A percentile compares a stretch with the other conserved stretches of the same genome.
Conservation (phyloP, 192 early-diverging fungal species). For the Backusella westeae region DNA sequence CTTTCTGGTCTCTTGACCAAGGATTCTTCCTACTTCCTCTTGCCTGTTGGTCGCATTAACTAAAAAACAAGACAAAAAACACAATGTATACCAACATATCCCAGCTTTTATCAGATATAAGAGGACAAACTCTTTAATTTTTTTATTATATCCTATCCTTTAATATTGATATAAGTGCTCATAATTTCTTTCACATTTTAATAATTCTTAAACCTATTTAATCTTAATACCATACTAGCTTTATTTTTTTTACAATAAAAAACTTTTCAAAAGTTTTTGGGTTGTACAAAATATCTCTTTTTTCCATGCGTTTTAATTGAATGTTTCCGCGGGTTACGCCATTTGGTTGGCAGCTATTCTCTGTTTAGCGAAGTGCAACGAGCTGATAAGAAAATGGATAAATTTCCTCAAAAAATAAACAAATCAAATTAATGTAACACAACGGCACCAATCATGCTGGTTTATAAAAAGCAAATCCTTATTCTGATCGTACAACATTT, state of each 20-base stretch:
- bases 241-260: constrained; percentile 3
- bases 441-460: background rate
- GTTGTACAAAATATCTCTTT: background rate
- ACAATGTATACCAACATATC: background rate
- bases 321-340: background rate
- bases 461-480: background rate
- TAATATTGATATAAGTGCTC: background rate
- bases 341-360: background rate
- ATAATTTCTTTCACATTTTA: background rate
- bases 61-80: background rate
- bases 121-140: background rate
- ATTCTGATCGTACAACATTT: background rate
- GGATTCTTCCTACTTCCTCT: constrained; percentile 51
- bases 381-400: background rate
- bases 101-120: background rate
- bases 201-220: background rate
- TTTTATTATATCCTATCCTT: background rate
- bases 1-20: constrained; percentile 57
- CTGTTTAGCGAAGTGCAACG: background rate
- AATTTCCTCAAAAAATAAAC: background rate
- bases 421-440: background rate
- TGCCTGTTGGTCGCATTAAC: constrained; percentile 41
- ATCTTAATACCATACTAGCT: constrained; percentile 6
- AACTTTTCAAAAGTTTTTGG: background rate
- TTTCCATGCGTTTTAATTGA: background rate